Conservation (phyloP, 1,139 yeast genomes). For the Zygosaccharomyces pseudobailii region DNA sequence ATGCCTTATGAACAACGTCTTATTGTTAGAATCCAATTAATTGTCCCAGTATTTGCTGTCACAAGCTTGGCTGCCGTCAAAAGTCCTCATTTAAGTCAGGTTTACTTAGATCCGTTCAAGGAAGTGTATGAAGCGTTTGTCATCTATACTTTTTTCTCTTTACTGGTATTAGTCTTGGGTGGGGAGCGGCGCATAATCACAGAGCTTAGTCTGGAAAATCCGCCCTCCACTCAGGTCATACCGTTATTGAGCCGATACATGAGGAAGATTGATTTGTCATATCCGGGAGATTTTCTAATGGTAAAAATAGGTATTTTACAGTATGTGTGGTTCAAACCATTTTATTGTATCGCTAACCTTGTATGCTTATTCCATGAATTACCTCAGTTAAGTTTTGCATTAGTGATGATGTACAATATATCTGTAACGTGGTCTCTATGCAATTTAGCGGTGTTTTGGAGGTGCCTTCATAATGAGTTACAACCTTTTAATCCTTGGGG, state of each 20-base stretch:
- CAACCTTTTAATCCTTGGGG: conserved; percentile 83
- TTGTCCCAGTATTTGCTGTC: conserved; percentile 51
- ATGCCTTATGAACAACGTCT: conserved; percentile 86
- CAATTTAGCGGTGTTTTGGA: conserved; percentile 89
- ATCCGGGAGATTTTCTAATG: conserved; percentile 69
- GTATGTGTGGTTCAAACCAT: conserved; percentile 92
- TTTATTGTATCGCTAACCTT: conserved; percentile 56
- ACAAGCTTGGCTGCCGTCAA: conserved; percentile 55
- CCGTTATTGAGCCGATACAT: conserved; percentile 43
- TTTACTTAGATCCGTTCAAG: conserved; percentile 65
- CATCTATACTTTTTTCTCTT: conserved; percentile 83
- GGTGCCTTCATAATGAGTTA: conserved; percentile 71
- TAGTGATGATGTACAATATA: conserved; percentile 63
- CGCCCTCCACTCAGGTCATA: conserved; percentile 71
- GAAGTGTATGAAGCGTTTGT: conserved; percentile 96
- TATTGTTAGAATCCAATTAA: conserved; percentile 69
- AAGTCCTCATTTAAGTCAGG: conserved; percentile 36
- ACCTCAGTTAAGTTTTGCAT: conserved; percentile 27
- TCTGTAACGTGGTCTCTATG: conserved; percentile 81
- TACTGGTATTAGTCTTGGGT: conserved; percentile 78
- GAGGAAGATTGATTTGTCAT: conserved; percentile 71
- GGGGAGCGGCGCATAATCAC: conserved; percentile 81
- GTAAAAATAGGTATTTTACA: conserved; percentile 86
- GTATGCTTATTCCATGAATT: conserved; percentile 47
- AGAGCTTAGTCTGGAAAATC: conserved; percentile 64